Percentiles rank a stretch among this genome's conserved stretches.
phyloP scores from a whole-genome alignment of 345 rosid species.

The Eucalyptus fibrosa region DNA sequence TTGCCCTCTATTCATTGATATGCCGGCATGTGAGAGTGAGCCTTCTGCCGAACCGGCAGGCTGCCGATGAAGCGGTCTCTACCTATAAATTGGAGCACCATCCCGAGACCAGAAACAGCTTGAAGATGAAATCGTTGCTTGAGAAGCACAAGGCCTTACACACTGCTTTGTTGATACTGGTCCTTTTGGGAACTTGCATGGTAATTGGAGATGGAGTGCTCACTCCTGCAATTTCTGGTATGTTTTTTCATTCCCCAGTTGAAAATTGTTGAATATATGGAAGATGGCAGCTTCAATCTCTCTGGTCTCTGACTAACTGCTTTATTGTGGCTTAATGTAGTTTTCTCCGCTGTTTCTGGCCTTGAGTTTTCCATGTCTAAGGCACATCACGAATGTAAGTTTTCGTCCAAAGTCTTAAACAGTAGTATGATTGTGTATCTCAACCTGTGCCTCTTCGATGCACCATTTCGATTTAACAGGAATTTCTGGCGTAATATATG shows the following conservation, averaged over 20 bases:
- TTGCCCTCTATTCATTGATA: conserved; percentile 5
- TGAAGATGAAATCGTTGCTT: not conserved
- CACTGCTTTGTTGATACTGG: conserved; percentile 1
- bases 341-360: conserved; percentile 96
- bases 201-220: conserved; percentile 8
- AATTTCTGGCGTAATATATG: not conserved
- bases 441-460: not conserved
- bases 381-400: conserved; percentile 86
- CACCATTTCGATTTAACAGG: not conserved
- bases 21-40: conserved; percentile 5
- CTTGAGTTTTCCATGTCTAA: conserved; percentile 88
- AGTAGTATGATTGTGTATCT: not conserved
- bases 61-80: conserved; percentile 2
- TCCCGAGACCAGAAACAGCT: not conserved
- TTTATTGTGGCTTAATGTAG: conserved; percentile 15
- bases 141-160: conserved; percentile 2
- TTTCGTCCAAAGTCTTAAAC: not conserved
- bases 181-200: conserved; percentile 8
- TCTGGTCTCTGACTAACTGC: not conserved
- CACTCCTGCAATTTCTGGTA: conserved; percentile 8
- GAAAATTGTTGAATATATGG: not conserved
- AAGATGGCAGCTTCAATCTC: not conserved
- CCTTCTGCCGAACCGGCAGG: conserved; percentile 3
- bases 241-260: not conserved
- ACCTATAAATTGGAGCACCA: conserved; percentile 1